Evolutionary conservation across 768 basidiomycete species (phyloP), one percentile per base, ranked within the genome.

Genomic region (Kwoniella pini): DNA sequence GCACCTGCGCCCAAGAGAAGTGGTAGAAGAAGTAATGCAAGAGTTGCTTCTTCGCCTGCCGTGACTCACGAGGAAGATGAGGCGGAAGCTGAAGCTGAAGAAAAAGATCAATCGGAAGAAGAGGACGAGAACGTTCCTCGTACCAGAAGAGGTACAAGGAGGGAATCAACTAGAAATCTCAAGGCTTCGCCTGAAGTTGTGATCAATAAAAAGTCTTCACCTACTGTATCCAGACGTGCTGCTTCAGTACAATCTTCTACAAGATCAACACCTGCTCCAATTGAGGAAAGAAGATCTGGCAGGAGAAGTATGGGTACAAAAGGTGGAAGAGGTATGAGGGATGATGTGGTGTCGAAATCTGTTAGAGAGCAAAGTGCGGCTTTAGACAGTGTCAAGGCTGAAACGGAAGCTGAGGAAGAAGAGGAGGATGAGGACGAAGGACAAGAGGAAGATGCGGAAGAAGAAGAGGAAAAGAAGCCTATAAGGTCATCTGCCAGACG

Each of bases 201-300:
- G 4, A 28, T 33, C 21, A 65, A 66, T 4, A 64, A 60, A 51
- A 62, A 62, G 4, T 64, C 64, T 4, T 72, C 70, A 12, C 70
- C 70, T n/a, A 50, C 65, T n/a, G 52, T 49, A 1, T 72, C 70
- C 1, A 59, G 68, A 24, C 64, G 70, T 31, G n/a, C 40, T 11
- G 68, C 65, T 26, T 66, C 64, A 3, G 71, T 73, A 0, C 28
- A 56, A 5, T 70, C 69, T 9, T 63, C 56, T 13, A 57, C 59
- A 6, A 68, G 68, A 2, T 57, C 64, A 13, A 61, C 67, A 24
- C 67, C 61, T 13, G 61, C 54, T 7, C 67, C 61, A 5, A 45
- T 43, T 5, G 36, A 46, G 38, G 57, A 59, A 33, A 44, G 57
- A 10, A 17, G 57, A 28, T 50, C 57, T 0, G 49, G 54, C 2